phyloP scores from a whole-genome alignment of 1,284 basidiomycete genomes.

The Agroathelia rolfsii region DNA sequence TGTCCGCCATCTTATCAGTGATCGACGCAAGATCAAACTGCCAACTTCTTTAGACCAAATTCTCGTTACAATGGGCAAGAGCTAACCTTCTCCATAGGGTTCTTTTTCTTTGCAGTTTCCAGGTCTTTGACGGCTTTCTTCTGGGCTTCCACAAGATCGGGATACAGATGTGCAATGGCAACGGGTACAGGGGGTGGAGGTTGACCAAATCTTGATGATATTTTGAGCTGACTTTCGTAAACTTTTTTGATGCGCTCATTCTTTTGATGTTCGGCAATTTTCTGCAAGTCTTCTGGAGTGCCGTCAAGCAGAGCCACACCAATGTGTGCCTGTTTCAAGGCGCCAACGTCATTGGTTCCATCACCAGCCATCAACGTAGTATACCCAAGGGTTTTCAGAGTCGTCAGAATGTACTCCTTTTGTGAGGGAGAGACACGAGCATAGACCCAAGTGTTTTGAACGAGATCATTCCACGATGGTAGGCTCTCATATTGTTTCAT shows the following conservation, averaged over 20 bases:
- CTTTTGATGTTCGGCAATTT: conserved; percentile 86
- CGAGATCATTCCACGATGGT: conserved; percentile 65
- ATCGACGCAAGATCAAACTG: conserved; percentile 85
- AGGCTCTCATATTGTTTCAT: conserved; percentile 70
- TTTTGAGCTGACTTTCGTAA: conserved; percentile 87
- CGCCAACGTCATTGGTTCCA: conserved; percentile 95
- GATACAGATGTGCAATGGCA: conserved; percentile 75
- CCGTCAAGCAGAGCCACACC: conserved; percentile 91
- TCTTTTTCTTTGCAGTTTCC: conserved; percentile 59
- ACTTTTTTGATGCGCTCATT: conserved; percentile 89
- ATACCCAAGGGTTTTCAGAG: conserved; percentile 81
- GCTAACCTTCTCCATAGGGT: conserved; percentile 83
- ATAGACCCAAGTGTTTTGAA: conserved; percentile 93
- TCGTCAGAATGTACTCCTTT: conserved; percentile 88
- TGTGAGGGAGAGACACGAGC: conserved; percentile 92
- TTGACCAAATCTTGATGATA: conserved; percentile 83
- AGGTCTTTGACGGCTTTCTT: conserved; percentile 61
- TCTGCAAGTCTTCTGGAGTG: conserved; percentile 81
- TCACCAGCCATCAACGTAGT: conserved; percentile 94
- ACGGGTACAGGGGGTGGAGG: conserved; percentile 84
- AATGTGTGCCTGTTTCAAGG: conserved; percentile 92
- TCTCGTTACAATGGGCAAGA: not conserved
- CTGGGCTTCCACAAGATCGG: conserved; percentile 86
- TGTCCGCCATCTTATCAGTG: conserved; percentile 81
- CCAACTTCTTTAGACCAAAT: conserved; percentile 4